Evolutionary conservation across 306 rosid species (phyloP).

Genomic region (Cercis canadensis): DNA sequence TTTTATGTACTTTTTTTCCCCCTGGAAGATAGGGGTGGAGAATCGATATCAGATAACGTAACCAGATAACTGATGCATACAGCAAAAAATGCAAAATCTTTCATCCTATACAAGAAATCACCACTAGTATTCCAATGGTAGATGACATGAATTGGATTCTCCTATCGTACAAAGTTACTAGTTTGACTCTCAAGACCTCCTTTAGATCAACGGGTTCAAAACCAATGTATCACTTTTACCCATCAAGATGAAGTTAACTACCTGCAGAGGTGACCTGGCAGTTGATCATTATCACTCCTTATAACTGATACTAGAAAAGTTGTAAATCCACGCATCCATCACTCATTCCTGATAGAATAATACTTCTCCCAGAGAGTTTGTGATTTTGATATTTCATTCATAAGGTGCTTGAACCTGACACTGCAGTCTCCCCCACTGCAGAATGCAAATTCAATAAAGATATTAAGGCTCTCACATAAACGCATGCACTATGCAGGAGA

Average conservation of each 20-base stretch:
- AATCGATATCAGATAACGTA: slow-evolving; percentile 33
- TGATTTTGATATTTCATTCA: slow-evolving; percentile 83
- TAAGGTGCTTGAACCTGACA: slow-evolving; percentile 89
- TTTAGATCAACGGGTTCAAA: slow-evolving; percentile 22
- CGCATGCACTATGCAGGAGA: neutral
- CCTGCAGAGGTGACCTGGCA: slow-evolving; percentile 32
- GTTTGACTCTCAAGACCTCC: slow-evolving; percentile 28
- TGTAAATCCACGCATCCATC: slow-evolving; percentile 33
- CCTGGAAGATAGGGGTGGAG: slow-evolving; percentile 8
- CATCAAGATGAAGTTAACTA: neutral
- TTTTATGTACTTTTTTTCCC: slow-evolving; percentile 1
- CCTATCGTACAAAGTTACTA: slow-evolving; percentile 34
- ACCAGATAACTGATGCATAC: slow-evolving; percentile 23
- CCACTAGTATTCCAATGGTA: slow-evolving; percentile 34
- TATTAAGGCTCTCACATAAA: neutral
- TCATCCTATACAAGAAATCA: slow-evolving; percentile 53
- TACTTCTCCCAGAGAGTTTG: slow-evolving; percentile 80
- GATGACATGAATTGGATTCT: slow-evolving; percentile 29
- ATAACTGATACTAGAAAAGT: neutral
- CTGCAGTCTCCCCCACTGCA: slow-evolving; percentile 98
- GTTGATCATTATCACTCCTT: slow-evolving; percentile 22
- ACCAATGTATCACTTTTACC: slow-evolving; percentile 22
- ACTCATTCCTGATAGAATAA: slow-evolving; percentile 89
- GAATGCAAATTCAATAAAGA: slow-evolving; percentile 27
- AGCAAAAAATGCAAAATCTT: slow-evolving; percentile 38